Evolutionary conservation across 1,284 basidiomycete species (phyloP), one percentile per base, ranked within the genome.

Genomic region (Phlebopus sp.): DNA sequence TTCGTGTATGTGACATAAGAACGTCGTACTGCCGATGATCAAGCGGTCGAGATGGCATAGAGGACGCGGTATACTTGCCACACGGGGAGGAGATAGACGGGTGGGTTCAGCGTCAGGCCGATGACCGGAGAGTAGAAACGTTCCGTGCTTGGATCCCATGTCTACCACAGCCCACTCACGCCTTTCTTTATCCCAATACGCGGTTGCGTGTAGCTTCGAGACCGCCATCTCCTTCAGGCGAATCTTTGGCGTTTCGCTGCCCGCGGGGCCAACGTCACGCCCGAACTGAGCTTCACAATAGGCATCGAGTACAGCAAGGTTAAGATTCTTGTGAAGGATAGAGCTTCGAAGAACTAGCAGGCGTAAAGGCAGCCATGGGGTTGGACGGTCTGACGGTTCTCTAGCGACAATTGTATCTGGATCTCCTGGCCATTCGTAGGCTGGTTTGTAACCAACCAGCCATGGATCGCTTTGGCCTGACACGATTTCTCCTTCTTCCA

Each of bases 141-240:
- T 89, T 8, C 87, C 88, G 57, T 90, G 88, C 62, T 82, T 84
- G 35, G 85, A 88, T 18, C 87, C 87, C 84, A 88, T 86, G 59
- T 90, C 87, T 10, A 90, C 87, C 32, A 86, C 69, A 7, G 77
- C 74, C 86, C 86, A 90, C 51, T 79, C 75, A 11, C 63, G 59
- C 47, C 75, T 71, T 15, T 66, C 64, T 25, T 69, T 67, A 58
- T 90, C 85, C 83, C 83, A 88, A 58, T 78, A 90, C 1, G 77
- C 71, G 3, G 82, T 86, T 8, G 86, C 84, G 59, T 90, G 88
- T 44, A 86, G 56, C 65, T 90, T 90, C 2, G 86, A 89, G 8
- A 89, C 86, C 53, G 79, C 76, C 81, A 90, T 85, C 67, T 90
- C 87, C 64, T 86, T 89, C 30, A 90, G 69, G 38, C 88, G 79